Evolutionary conservation across 169 alveolate species (phyloP), one percentile per base, ranked within the genome.

Genomic region (Toxoplasma gondii): DNA sequence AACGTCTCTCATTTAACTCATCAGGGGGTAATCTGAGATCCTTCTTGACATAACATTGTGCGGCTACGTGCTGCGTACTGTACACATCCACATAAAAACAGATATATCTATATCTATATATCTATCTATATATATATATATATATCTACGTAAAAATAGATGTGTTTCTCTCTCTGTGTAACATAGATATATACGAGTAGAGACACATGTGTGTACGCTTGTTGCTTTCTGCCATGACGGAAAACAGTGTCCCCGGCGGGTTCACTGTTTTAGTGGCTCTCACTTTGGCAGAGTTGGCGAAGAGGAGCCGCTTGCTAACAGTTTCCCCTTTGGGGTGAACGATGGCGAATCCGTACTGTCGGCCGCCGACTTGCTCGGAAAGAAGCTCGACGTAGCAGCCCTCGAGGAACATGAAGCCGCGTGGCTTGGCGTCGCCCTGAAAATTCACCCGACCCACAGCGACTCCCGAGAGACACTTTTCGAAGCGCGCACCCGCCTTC

Each of bases 321-420:
- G 92, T 95, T 34, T 97, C 95, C 4, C 97, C 97, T 84, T 95
- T 96, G 88, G 97, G 98, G 45, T 97, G 94, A 29, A 91, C 94
- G 29, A 98, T 97, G 64, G 97, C 94, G 92, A 98, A 97, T 44
- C 96, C 96, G 80, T 39, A 41, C 78, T 49, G 87, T 36, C 84
- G 54, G 19, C 84, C 78, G 34, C 91, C 94, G n/a, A 53, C 78
- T 58, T 53, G 74, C 12, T 67, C 94, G 9, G 49, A 17, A 22
- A 94, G 69, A 27, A 91, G 58, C 93, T 97, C 97, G 78, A 98
- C 96, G 93, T 96, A 97, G 91, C 99, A 98, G 24, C 99, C 99
- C 92, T 97, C 99, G 54, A 98, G 94, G 88, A 98, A 98, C 91
- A 98, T 94, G 82, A 98, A 97, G 27, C 99, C 99, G 69, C 97